phyloP scores from a whole-genome alignment of 1,284 basidiomycete genomes.

The Fomitiporia mediterranea region DNA sequence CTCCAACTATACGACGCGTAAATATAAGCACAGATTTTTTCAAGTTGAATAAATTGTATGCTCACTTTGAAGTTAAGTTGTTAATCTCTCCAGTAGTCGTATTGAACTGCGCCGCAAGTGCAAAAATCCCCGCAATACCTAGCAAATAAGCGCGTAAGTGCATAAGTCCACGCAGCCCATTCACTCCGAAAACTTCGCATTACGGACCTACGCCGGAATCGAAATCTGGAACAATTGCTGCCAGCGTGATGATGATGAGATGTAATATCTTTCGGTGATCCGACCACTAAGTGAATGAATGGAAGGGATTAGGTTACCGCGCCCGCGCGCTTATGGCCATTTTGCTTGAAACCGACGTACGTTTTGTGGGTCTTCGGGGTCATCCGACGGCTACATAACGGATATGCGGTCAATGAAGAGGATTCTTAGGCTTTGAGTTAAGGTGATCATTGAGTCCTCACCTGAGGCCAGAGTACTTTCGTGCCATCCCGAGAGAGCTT shows the following conservation, averaged over 20 bases:
- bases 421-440: too few relatives aligned
- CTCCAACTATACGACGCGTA: slow-evolving; percentile 46
- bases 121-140: slow-evolving; percentile 59
- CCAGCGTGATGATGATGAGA: slow-evolving; percentile 55
- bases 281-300: slow-evolving; percentile 46
- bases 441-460: neutral
- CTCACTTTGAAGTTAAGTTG: slow-evolving; percentile 56
- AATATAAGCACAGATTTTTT: neutral
- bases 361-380: slow-evolving; percentile 62
- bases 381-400: slow-evolving; percentile 54
- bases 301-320: neutral
- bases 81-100: slow-evolving; percentile 60
- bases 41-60: slow-evolving; percentile 5
- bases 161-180: too few relatives aligned
- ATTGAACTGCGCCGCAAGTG: slow-evolving; percentile 51
- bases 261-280: slow-evolving; percentile 47
- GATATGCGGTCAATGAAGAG: neutral
- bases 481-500: slow-evolving; percentile 35
- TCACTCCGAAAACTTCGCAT: too few relatives aligned
- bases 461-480: slow-evolving; percentile 12
- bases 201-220: slow-evolving; percentile 59
- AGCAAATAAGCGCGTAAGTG: neutral
- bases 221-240: slow-evolving; percentile 66
- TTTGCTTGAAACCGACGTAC: slow-evolving; percentile 41
- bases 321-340: neutral